Evolutionary conservation across 164 flowering plant genomes (phyloP).

Genomic region (Malania oleifera): DNA sequence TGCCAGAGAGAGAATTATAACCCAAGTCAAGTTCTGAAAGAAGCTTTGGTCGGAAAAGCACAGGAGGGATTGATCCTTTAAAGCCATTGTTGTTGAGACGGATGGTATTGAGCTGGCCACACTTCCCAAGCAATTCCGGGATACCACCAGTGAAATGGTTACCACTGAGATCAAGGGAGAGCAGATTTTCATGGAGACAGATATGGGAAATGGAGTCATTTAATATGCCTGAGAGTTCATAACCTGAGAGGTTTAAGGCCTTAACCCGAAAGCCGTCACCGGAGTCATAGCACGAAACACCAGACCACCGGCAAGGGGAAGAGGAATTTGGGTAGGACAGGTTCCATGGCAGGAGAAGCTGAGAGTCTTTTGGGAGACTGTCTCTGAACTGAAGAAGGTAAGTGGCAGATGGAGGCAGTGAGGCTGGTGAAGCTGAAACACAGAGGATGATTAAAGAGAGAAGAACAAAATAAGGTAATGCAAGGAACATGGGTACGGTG

Average conservation of each 20-base stretch:
- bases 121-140: conserved; percentile 9
- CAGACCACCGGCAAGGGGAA: conserved; percentile 13
- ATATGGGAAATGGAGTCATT: conserved; percentile 11
- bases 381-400: conserved; percentile 14
- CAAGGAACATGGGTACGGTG: conserved; percentile 2
- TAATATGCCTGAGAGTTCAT: conserved; percentile 10
- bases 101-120: conserved; percentile 12
- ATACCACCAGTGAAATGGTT: conserved; percentile 2
- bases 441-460: not conserved
- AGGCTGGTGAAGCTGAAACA: not conserved
- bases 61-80: conserved; percentile 15
- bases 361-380: conserved; percentile 15
- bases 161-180: conserved; percentile 15
- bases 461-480: conserved; percentile 1
- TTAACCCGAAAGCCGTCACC: conserved; percentile 2
- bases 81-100: conserved; percentile 16
- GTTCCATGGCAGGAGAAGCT: conserved; percentile 16
- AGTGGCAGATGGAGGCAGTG: conserved; percentile 11
- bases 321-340: not conserved
- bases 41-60: conserved; percentile 7
- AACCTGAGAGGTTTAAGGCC: conserved; percentile 17
- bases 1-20: conserved; percentile 11
- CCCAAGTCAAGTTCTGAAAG: conserved; percentile 15
- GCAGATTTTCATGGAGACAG: conserved; percentile 8
- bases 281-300: conserved; percentile 18